Evolutionary conservation across 495 filamentous ascomycete genomes (phyloP).

Genomic region (Trichodelitschia bisporula): DNA sequence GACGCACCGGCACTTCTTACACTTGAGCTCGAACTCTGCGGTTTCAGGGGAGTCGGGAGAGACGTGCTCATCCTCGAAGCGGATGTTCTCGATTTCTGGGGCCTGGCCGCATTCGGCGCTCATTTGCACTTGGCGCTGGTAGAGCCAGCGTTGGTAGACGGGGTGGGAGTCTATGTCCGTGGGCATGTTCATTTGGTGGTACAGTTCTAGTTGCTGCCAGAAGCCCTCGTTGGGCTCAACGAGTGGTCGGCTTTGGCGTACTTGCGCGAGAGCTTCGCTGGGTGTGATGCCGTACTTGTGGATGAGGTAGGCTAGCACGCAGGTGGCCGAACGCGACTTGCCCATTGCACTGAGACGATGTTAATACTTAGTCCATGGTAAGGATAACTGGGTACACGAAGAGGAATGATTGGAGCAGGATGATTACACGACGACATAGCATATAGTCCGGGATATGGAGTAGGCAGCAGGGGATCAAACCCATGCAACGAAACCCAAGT

Average conservation of each 20-base stretch:
- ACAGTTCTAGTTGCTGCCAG: slow-evolving; percentile 68
- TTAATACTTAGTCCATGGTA: too few species aligned
- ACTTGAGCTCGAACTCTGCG: slow-evolving; percentile 22
- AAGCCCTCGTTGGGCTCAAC: slow-evolving; percentile 79
- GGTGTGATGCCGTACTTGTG: slow-evolving; percentile 31
- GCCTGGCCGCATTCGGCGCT: slow-evolving; percentile 46
- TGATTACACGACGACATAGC: too few species aligned
- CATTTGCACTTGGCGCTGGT: slow-evolving; percentile 47
- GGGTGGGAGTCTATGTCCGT: slow-evolving; percentile 41
- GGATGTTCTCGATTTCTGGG: slow-evolving; percentile 35
- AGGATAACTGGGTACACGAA: too few species aligned
- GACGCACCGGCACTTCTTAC: slow-evolving; percentile 26
- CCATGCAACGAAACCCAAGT: too few species aligned
- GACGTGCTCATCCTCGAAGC: slow-evolving; percentile 58
- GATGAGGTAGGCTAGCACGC: slow-evolving; percentile 69
- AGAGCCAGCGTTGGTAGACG: slow-evolving; percentile 73
- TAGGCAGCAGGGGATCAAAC: too few species aligned
- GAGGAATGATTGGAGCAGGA: too few species aligned
- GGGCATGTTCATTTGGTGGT: slow-evolving; percentile 56
- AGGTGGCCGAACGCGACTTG: slow-evolving; percentile 70
- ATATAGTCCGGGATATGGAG: too few species aligned
- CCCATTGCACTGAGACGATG: slow-evolving; percentile 93
- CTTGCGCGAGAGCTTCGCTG: slow-evolving; percentile 29
- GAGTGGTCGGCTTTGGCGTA: slow-evolving; percentile 40
- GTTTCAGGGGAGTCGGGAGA: background rate